Evolutionary conservation across 495 filamentous ascomycete species (phyloP).

Genomic region (Podospora pseudopauciseta): DNA sequence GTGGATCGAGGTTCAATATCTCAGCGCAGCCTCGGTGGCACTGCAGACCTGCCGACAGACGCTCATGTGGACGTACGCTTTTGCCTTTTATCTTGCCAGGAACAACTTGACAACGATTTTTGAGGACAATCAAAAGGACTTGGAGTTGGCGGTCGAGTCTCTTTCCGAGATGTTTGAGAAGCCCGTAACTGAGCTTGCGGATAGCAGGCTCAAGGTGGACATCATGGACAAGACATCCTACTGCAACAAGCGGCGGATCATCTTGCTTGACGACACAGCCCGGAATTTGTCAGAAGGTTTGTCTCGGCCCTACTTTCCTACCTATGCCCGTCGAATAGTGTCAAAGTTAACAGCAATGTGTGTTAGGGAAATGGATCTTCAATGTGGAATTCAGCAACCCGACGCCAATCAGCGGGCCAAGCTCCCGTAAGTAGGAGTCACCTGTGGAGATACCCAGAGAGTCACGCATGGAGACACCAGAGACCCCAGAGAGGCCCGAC

Average conservation of each 20-base stretch:
- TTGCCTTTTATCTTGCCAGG: constrained; percentile 90
- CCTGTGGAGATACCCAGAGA: neutral
- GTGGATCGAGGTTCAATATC: constrained; percentile 98
- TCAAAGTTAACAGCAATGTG: constrained; percentile 7
- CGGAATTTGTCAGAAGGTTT: constrained; percentile 82
- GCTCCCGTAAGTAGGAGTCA: constrained; percentile 18
- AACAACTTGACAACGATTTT: constrained; percentile 98
- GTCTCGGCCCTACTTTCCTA: constrained; percentile 27
- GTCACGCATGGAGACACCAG: neutral
- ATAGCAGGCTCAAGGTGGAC: constrained; percentile 75
- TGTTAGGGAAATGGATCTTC: constrained; percentile 45
- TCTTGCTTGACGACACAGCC: constrained; percentile 85
- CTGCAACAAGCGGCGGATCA: constrained; percentile 87
- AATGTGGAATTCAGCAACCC: constrained; percentile 39
- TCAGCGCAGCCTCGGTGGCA: constrained; percentile 86
- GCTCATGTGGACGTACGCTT: constrained; percentile 98
- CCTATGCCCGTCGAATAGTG: neutral
- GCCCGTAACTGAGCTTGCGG: constrained; percentile 74
- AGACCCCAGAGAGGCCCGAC: too few relatives aligned
- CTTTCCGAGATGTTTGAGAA: constrained; percentile 98
- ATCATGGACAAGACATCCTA: constrained; percentile 98
- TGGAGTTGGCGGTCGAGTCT: constrained; percentile 94
- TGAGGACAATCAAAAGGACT: constrained; percentile 96
- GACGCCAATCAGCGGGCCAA: constrained; percentile 19
- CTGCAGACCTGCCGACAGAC: constrained; percentile 95